Evolutionary conservation across 441 rosid genomes (phyloP).

Genomic region (Populus tomentosa): DNA sequence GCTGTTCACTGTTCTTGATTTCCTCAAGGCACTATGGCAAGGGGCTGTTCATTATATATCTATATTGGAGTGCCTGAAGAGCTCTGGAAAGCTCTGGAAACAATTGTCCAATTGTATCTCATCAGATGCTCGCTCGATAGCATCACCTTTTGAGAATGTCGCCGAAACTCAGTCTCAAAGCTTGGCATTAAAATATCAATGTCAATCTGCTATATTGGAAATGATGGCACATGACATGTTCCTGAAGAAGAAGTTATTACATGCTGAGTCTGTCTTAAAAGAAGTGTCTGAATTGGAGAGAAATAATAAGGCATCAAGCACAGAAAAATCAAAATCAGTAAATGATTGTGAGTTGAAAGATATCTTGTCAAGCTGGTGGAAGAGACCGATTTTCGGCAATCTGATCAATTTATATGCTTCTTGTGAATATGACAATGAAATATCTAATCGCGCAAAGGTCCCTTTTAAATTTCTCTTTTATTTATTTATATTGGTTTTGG

Average conservation of each 20-base stretch:
- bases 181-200: constrained; percentile 50
- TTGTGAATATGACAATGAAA: constrained; percentile 48
- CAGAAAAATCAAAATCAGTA: constrained; percentile 28
- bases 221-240: constrained; percentile 78
- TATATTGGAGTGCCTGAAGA: constrained; percentile 55
- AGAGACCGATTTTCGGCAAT: constrained; percentile 49
- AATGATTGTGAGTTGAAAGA: constrained; percentile 40
- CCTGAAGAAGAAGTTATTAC: constrained; percentile 65
- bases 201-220: constrained; percentile 74
- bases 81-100: constrained; percentile 65
- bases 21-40: constrained; percentile 91
- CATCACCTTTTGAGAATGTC: constrained; percentile 34
- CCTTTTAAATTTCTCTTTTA: neutral
- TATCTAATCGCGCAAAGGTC: constrained; percentile 56
- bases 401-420: constrained; percentile 57
- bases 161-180: constrained; percentile 41
- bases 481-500: neutral
- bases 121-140: constrained; percentile 32
- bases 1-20: constrained; percentile 54
- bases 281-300: constrained; percentile 31
- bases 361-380: constrained; percentile 59
- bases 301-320: constrained; percentile 21
- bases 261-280: constrained; percentile 48
- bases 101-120: constrained; percentile 48
- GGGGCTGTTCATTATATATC: constrained; percentile 68